phyloP scores from a whole-genome alignment of 2,329 filamentous ascomycete species.

The Cryphonectria carpinicola region DNA sequence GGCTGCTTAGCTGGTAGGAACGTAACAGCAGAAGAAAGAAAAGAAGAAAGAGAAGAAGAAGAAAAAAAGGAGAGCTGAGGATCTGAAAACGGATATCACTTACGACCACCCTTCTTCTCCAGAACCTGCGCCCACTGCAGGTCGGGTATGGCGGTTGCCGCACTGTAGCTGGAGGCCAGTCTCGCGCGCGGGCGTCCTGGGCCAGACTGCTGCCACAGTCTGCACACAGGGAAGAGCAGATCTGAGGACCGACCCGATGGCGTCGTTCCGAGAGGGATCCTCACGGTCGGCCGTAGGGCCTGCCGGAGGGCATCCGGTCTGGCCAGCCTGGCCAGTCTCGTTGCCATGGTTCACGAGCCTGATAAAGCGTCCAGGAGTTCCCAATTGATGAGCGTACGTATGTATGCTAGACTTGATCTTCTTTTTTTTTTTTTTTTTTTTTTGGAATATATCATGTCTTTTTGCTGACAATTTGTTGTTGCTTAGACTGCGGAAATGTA shows the following conservation, averaged over 20 bases:
- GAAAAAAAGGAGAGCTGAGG: too few relatives aligned
- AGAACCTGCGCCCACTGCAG: slow-evolving; percentile 93
- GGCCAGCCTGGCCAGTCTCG: slow-evolving; percentile 1
- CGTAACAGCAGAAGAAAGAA: not conserved
- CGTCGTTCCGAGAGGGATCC: not conserved
- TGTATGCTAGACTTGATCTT: not conserved
- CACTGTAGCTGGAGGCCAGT: not conserved
- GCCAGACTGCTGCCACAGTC: not conserved
- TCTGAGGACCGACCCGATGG: not conserved
- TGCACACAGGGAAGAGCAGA: not conserved
- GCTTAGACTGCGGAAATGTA: slow-evolving; percentile 9
- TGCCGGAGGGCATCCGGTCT: not conserved
- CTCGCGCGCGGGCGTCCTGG: not conserved
- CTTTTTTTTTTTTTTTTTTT: too few relatives aligned
- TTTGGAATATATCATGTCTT: not conserved
- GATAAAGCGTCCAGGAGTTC: not conserved
- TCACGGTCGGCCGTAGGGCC: not conserved
- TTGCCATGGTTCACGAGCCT: not conserved
- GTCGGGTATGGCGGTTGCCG: slow-evolving; percentile 63
- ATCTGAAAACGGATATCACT: slow-evolving; percentile 36
- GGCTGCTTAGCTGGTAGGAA: not conserved
- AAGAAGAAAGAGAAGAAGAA: too few relatives aligned
- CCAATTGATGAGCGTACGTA: not conserved
- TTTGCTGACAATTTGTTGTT: not conserved
- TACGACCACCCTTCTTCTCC: slow-evolving; percentile 75